Conservation (phyloP, 345 rosid genomes). For the Populus simonii region DNA sequence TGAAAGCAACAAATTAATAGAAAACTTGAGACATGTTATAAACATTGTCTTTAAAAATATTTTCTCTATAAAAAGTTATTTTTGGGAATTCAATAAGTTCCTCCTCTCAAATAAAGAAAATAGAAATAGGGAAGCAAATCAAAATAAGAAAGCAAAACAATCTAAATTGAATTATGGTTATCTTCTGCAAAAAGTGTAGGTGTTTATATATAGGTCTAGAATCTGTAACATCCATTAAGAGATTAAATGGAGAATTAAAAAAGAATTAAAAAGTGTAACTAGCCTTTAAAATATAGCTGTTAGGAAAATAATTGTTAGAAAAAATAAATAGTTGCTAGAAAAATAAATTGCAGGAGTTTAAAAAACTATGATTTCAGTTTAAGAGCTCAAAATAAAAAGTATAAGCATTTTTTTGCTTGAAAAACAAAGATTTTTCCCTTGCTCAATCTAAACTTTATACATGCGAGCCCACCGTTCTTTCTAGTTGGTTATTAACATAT, state of each 20-base stretch:
- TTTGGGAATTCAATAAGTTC: background rate
- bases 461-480: rapidly evolving
- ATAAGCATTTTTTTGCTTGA: no score
- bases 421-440: rapidly evolving
- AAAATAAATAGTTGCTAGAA: background rate
- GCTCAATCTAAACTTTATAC: no score
- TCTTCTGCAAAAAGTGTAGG: no score
- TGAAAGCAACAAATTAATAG: no score
- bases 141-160: background rate
- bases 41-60: no score
- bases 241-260: background rate
- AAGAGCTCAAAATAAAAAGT: no score
- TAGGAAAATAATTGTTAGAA: background rate
- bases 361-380: no score
- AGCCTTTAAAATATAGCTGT: background rate
- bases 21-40: no score
- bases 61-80: background rate
- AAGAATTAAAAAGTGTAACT: background rate
- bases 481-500: no score
- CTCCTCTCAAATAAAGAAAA: background rate
- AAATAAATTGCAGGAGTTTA: no score
- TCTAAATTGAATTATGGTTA: background rate
- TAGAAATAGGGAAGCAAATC: background rate
- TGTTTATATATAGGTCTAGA: background rate
- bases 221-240: background rate